phyloP scores from a whole-genome alignment of 1,284 basidiomycete genomes.

The Athelia sp. region DNA sequence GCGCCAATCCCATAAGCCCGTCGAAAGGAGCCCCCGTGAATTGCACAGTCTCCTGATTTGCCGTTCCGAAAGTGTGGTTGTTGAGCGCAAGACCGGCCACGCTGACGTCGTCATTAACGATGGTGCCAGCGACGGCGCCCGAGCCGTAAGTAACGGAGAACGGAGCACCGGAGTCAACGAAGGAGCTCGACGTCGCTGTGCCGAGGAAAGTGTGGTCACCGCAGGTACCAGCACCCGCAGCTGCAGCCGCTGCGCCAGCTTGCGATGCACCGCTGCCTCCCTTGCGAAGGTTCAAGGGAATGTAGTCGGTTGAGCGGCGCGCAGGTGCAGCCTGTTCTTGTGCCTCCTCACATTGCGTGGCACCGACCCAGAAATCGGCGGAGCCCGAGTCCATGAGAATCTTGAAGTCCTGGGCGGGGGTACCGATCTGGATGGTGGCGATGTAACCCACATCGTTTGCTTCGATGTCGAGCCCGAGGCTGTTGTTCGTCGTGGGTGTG shows the following conservation, averaged over 20 bases:
- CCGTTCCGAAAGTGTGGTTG: conserved; percentile 71
- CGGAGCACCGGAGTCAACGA: conserved; percentile 44
- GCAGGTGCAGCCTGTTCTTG: not conserved
- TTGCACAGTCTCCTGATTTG: conserved; percentile 56
- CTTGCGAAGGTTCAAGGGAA: too few species aligned
- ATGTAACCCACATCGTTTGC: conserved; percentile 53
- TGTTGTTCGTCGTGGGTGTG: conserved; percentile 32
- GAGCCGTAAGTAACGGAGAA: conserved; percentile 79
- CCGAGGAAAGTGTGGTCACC: conserved; percentile 73
- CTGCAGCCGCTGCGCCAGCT: too few species aligned
- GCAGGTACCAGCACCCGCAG: conserved; percentile 18
- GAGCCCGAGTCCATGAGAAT: conserved; percentile 86
- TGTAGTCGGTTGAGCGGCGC: not conserved
- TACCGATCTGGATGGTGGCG: conserved; percentile 73
- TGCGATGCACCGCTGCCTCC: too few species aligned
- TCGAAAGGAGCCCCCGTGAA: conserved; percentile 68
- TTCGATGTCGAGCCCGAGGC: conserved; percentile 48
- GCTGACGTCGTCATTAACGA: conserved; percentile 63
- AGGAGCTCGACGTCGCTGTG: conserved; percentile 57
- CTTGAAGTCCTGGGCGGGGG: conserved; percentile 65
- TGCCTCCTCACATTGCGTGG: conserved; percentile 44
- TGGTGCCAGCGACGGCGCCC: conserved; percentile 62
- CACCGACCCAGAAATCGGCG: conserved; percentile 79
- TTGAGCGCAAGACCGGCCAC: conserved; percentile 63
- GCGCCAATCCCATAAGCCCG: conserved; percentile 81